Base-by-base conservation (phyloP, 805 yeast species). In the Kazachstania viticola region DNA sequence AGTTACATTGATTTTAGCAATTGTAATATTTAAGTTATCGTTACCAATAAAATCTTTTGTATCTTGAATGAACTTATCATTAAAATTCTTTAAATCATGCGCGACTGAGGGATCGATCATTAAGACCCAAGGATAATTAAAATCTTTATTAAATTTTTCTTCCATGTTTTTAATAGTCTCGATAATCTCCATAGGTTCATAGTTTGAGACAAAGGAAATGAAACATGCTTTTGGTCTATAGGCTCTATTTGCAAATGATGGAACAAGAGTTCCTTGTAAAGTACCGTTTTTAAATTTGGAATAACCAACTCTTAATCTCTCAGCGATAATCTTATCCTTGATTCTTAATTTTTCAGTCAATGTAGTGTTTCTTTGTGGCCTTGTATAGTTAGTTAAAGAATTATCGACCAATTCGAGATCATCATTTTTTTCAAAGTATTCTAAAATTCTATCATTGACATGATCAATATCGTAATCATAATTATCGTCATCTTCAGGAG, bases 41-140 rank as follows among this genome's bases (percentile, higher is more conserved):
- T 29, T 30, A n/a, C 14, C 18, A 19, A 73, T 72, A 34, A 75
- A 58, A 4, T 65, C 52, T 1, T 66, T 35, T 12, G 82, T 69
- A 25, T 62, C 56, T 4, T 49, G 48, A 48, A 71, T 75, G 60
- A 87, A 85, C 34, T 77, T 80, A 2, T 77, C 77, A 19, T 67
- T 62, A 55, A 84, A 87, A 15, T 70, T 75, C 35, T 69, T 75
- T 51, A 87, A 88, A 58, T 85, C 24, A 9, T 19, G 25, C 29
- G 33, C 87, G 7, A 19, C 22, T n/a, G n/a, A n/a, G n/a, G n/a
- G n/a, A n/a, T n/a, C n/a, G n/a, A n/a, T n/a, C 42, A 88, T 61
- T 54, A 87, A 85, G 9, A 85, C 88, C 95, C 95, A 87, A 51
- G 83, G 93, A 55, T 87, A 87, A 43, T 79, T 72, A 58, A 51